Percentiles rank a stretch among this genome's conserved stretches.
phyloP scores from a whole-genome alignment of 208 protist species.

The Crithidia fasciculata region DNA sequence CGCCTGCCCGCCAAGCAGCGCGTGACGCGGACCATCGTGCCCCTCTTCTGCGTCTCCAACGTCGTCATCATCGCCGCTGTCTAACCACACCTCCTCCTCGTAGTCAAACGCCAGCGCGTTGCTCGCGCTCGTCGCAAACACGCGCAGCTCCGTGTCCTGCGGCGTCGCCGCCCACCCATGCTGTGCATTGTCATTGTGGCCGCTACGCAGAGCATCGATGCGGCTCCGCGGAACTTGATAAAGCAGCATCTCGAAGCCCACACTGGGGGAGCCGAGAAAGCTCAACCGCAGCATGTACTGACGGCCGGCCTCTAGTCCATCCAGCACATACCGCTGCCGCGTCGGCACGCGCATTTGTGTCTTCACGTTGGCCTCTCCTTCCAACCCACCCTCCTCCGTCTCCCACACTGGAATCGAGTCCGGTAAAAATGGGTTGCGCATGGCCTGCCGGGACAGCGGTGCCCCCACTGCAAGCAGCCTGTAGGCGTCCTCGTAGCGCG shows the following conservation, averaged over 20 bases:
- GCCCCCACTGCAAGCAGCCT: background rate
- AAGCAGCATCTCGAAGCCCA: conserved; percentile 45
- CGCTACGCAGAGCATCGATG: background rate
- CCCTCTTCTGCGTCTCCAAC: background rate
- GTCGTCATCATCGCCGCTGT: conserved; percentile 11
- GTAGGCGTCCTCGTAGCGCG: conserved; percentile 9
- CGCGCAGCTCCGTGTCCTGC: conserved; percentile 47
- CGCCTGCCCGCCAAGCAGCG: background rate
- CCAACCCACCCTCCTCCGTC: background rate
- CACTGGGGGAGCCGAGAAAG: conserved; percentile 46
- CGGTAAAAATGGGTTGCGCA: conserved; percentile 33
- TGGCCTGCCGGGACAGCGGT: conserved; percentile 14
- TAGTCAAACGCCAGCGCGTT: conserved; percentile 23
- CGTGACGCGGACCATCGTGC: background rate
- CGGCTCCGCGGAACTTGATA: conserved; percentile 29
- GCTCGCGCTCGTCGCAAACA: conserved; percentile 26
- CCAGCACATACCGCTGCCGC: conserved; percentile 45
- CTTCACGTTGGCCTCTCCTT: background rate
- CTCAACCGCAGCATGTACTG: conserved; percentile 49
- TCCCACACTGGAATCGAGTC: conserved; percentile 22
- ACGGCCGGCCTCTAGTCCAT: conserved; percentile 8
- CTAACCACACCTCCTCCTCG: conserved; percentile 32
- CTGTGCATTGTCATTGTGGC: background rate
- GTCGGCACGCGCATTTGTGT: conserved; percentile 9
- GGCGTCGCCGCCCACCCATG: conserved; percentile 14